Percentiles rank a stretch among this genome's conserved stretches.
phyloP scores from a whole-genome alignment of 2,329 filamentous ascomycete genomes.

The Fusarium aywerte region DNA sequence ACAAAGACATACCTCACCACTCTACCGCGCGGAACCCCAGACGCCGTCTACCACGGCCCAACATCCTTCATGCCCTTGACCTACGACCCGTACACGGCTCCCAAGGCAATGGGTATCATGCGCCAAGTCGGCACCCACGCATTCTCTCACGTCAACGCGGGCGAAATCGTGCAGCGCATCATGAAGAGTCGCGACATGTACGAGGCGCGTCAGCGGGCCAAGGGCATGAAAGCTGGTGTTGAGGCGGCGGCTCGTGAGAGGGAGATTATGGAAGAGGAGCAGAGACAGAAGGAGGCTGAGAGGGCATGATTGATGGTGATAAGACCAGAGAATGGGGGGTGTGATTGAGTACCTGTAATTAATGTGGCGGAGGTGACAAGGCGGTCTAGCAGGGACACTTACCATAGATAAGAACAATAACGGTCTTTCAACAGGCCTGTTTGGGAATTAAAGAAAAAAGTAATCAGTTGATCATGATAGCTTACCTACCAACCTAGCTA shows the following conservation, averaged over 20 bases:
- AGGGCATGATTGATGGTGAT: conserved; percentile 33
- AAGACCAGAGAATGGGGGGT: not conserved
- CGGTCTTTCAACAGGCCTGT: conserved; percentile 44
- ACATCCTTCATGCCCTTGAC: conserved; percentile 87
- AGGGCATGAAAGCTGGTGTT: conserved; percentile 84
- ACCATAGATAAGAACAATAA: conserved; percentile 1
- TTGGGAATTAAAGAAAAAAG: conserved; percentile 13
- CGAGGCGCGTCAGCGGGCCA: conserved; percentile 89
- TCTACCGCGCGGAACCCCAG: conserved; percentile 78
- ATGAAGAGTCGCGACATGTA: conserved; percentile 87
- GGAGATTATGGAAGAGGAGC: conserved; percentile 71
- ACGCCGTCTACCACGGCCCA: conserved; percentile 94
- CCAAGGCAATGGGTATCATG: conserved; percentile 87
- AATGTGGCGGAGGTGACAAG: conserved; percentile 7
- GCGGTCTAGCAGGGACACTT: conserved; percentile 19
- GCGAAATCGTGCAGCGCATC: conserved; percentile 90
- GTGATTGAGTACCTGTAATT: conserved; percentile 13
- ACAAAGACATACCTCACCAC: conserved; percentile 79
- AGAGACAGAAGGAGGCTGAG: conserved; percentile 60
- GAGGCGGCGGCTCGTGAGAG: conserved; percentile 74
- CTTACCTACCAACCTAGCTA: conserved; percentile 9
- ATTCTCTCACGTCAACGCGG: conserved; percentile 90
- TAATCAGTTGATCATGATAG: conserved; percentile 35
- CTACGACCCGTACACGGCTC: conserved; percentile 82
- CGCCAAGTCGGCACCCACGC: conserved; percentile 78